Evolutionary conservation across 75 land plant species (phyloP).

Genomic region (Larix kaempferi): DNA sequence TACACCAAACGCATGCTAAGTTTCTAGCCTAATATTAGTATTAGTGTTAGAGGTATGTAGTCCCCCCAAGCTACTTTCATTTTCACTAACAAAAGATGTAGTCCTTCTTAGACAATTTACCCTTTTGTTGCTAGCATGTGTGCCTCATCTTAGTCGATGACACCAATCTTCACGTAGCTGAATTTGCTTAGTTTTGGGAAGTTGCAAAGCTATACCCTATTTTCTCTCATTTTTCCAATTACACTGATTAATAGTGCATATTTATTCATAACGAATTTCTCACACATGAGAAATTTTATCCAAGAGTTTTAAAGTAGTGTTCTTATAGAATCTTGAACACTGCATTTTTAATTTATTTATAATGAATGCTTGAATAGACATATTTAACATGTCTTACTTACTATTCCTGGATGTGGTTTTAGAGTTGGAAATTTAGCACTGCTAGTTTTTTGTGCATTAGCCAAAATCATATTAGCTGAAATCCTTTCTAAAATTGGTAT

Average conservation of each 20-base stretch:
- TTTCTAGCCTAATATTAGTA: conserved; percentile 22
- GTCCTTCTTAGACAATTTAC: conserved; percentile 65
- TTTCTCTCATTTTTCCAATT: conserved; percentile 13
- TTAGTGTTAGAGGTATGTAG: conserved; percentile 21
- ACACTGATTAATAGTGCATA: conserved; percentile 9
- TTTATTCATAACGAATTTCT: too few relatives aligned
- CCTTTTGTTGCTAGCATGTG: conserved; percentile 79
- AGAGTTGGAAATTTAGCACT: too few relatives aligned
- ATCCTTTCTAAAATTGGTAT: too few relatives aligned
- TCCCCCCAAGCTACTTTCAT: conserved; percentile 42
- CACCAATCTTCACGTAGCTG: conserved; percentile 98
- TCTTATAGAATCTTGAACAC: background rate
- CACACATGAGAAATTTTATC: background rate
- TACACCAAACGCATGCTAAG: conserved; percentile 1
- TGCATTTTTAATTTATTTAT: too few relatives aligned
- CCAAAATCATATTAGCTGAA: too few relatives aligned
- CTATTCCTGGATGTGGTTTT: too few relatives aligned
- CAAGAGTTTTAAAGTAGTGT: background rate
- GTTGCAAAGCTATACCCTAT: conserved; percentile 76
- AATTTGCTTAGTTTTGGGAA: conserved; percentile 98
- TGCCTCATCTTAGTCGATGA: conserved; percentile 96
- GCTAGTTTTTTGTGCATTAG: too few relatives aligned
- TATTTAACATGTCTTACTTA: too few relatives aligned
- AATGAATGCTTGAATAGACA: too few relatives aligned
- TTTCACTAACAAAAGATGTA: conserved; percentile 79